A percentile compares a stretch with the other conserved stretches of the same genome.
Evolutionary conservation across 306 rosid species (phyloP).

Genomic region (Neltuma alba): DNA sequence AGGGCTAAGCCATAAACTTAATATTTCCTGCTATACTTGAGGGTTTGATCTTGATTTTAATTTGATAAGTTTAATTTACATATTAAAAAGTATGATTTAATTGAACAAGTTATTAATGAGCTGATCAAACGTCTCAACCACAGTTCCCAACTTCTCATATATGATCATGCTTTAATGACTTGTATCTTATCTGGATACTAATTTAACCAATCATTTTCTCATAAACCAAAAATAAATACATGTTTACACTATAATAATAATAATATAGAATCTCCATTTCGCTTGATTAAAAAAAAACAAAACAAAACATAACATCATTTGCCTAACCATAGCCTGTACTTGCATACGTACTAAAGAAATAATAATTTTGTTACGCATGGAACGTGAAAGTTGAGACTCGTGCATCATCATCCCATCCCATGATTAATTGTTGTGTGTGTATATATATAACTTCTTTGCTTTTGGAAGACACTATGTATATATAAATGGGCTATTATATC

Average conservation of each 20-base stretch:
- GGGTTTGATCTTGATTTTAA: too few relatives aligned
- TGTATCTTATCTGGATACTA: neutral
- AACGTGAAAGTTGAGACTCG: conserved; percentile 57
- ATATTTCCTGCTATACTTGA: neutral
- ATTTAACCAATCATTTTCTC: neutral
- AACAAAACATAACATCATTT: conserved; percentile 27
- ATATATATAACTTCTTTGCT: conserved; percentile 19
- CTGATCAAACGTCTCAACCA: neutral
- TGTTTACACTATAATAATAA: neutral
- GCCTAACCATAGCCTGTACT: conserved; percentile 35
- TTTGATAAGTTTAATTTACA: neutral
- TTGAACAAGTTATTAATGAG: neutral
- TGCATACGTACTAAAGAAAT: conserved; percentile 43
- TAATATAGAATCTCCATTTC: conserved; percentile 7
- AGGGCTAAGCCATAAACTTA: neutral
- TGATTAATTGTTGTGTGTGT: conserved; percentile 41
- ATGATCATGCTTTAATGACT: neutral
- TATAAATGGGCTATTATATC: conserved; percentile 38
- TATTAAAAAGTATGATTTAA: neutral
- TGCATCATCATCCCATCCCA: conserved; percentile 54
- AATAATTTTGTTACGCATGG: conserved; percentile 36
- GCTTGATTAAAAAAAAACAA: conserved; percentile 16
- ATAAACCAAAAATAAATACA: neutral
- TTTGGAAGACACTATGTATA: conserved; percentile 39
- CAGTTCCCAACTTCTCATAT: neutral